Conservation (phyloP, 2,329 filamentous ascomycete genomes). For the Neofusicoccum cordaticola region DNA sequence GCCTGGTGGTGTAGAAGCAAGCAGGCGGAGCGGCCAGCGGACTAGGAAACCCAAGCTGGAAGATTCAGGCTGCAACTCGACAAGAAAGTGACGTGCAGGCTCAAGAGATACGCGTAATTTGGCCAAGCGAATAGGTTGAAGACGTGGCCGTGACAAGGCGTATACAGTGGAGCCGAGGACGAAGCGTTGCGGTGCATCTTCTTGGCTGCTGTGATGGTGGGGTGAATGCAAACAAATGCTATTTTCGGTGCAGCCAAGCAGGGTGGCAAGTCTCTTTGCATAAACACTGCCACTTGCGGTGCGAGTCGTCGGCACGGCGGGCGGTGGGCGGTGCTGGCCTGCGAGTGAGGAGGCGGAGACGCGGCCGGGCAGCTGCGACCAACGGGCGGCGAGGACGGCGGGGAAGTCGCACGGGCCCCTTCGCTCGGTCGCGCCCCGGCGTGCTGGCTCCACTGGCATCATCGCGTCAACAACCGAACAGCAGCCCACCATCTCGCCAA, state of each 20-base stretch:
- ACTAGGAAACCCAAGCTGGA: too few relatives aligned
- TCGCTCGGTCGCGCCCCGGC: neutral
- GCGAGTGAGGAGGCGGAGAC: neutral
- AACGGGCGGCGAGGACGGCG: too few relatives aligned
- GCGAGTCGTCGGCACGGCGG: neutral
- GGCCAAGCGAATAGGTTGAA: too few relatives aligned
- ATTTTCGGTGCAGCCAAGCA: neutral
- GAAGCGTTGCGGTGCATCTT: too few relatives aligned
- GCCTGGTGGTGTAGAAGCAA: neutral
- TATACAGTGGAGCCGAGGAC: too few relatives aligned
- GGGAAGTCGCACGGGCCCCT: too few relatives aligned
- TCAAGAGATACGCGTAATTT: too few relatives aligned
- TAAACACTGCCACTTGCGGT: neutral
- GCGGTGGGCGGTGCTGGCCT: neutral
- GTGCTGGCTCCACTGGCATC: neutral
- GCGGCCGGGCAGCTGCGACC: neutral
- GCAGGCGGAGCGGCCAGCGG: too few relatives aligned
- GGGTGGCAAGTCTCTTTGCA: neutral
- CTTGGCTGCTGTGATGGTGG: neutral
- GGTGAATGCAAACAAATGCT: neutral
- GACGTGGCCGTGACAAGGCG: too few relatives aligned
- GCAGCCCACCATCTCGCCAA: neutral
- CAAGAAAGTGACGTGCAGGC: too few relatives aligned
- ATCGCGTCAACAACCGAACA: constrained; percentile 7
- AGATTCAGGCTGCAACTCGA: too few relatives aligned